These are phyloP conservation scores for Porcisia deanei DNA, from an alignment of 208 protist genomes.

Conservation along the genomic window DNA sequence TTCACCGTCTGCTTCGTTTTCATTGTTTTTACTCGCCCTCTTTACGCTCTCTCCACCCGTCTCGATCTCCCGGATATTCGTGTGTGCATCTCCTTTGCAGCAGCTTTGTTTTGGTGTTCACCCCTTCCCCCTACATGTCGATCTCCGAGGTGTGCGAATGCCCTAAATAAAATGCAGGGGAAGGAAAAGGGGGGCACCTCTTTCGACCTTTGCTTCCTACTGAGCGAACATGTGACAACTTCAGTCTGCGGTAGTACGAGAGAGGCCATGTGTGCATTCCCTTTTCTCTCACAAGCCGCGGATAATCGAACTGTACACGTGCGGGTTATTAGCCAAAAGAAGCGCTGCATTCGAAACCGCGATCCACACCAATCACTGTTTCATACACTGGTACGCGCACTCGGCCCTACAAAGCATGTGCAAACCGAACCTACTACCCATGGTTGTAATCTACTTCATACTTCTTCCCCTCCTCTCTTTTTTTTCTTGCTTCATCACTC, in stretches of 20 bases:
- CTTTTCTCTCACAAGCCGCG: not conserved
- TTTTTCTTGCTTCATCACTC: not conserved
- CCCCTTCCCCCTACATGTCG: not conserved
- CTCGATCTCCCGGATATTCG: not conserved
- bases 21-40: not conserved
- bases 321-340: too few species aligned
- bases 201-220: too few species aligned
- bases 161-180: not conserved
- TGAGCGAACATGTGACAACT: not conserved
- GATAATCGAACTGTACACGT: not conserved
- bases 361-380: not conserved
- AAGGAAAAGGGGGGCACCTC: not conserved
- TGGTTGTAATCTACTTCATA: not conserved
- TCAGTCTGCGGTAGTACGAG: too few species aligned
- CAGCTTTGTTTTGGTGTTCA: not conserved
- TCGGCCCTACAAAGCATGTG: not conserved
- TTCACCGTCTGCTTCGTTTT: conserved; percentile 3
- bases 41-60: not conserved
- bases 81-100: not conserved
- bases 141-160: not conserved
- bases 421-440: not conserved
- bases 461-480: not conserved
- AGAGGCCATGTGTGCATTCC: not conserved
- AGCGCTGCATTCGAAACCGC: not conserved
- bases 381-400: not conserved